phyloP scores from a whole-genome alignment of 148 eudicot species.

The Rhododendron ferrugineum region DNA sequence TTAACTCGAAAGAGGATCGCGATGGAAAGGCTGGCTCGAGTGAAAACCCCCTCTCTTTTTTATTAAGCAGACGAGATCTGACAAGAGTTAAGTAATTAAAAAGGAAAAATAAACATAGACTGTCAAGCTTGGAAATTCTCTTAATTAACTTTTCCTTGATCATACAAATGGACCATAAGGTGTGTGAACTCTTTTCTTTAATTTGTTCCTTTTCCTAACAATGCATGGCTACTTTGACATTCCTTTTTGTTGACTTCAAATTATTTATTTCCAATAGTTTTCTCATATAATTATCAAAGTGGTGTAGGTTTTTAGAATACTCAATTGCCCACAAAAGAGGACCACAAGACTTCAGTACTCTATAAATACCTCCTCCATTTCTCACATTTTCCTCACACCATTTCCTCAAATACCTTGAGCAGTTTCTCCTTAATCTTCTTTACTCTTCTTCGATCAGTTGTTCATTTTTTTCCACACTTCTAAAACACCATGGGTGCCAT shows the following conservation, averaged over 20 bases:
- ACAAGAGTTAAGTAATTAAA: too few relatives aligned
- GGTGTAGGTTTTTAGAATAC: background rate
- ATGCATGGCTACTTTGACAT: background rate
- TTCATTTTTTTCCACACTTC: background rate
- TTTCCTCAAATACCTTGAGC: background rate
- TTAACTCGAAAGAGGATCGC: too few relatives aligned
- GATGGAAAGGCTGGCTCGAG: too few relatives aligned
- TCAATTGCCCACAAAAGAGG: background rate
- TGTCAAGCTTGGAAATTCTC: too few relatives aligned
- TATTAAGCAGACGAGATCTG: too few relatives aligned
- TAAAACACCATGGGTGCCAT: conserved; percentile 17
- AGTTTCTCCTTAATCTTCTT: background rate
- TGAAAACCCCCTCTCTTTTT: too few relatives aligned
- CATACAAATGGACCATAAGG: background rate
- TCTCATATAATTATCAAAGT: background rate
- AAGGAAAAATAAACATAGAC: too few relatives aligned
- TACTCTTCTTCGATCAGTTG: too few relatives aligned
- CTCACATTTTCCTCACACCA: background rate
- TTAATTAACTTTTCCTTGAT: background rate
- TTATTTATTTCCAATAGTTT: background rate
- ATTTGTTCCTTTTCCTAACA: background rate
- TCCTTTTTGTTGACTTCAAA: background rate
- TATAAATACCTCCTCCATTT: background rate
- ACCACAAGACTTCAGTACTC: background rate
- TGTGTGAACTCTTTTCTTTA: background rate